Evolutionary conservation across 441 rosid genomes (phyloP), one percentile per base, ranked within the genome.

Genomic region (Populus hybrid): DNA sequence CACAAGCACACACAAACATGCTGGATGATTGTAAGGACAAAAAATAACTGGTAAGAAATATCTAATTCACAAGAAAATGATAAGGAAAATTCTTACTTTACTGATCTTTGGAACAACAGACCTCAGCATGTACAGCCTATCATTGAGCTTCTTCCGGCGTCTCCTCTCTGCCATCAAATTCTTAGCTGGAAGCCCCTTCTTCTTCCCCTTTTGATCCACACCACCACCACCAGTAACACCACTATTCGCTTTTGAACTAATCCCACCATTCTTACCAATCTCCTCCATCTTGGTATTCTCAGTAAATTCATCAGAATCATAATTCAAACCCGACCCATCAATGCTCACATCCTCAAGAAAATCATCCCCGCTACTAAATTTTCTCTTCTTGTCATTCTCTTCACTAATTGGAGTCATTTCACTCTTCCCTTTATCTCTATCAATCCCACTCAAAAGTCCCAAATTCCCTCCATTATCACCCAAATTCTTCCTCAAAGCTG

Each of bases 121-220:
- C 50, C 94, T 85, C 78, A 90, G 77, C 94, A 89, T 89, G 81
- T 87, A 90, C 18, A 90, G 84, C 86, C 94, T 89, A 83, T 90
- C 92, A 85, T 90, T 90, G 78, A 90, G 93, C 83, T 90, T 90
- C 89, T 90, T 90, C 77, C 94, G 81, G 74, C 94, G 89, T 68
- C 94, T 84, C 85, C 94, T 84, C 85, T 90, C 94, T 1, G 92
- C 92, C 94, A 89, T 90, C 86, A 90, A 84, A 80, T 90, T 90
- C 84, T 90, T 90, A 3, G 94, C 94, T 20, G 94, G 94, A 65
- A 87, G 82, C 21, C 92, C 94, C 68, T 87, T 89, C 84, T 81
- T 89, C 86, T 87, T 90, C 72, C 92, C 91, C 77, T 84, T 87
- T 67, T 78, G 88, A 81, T 89, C 92, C 21, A 89, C 89, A 34